Evolutionary conservation across 176 grass and related monocot species (phyloP).

Genomic region (Lolium multiflorum): DNA sequence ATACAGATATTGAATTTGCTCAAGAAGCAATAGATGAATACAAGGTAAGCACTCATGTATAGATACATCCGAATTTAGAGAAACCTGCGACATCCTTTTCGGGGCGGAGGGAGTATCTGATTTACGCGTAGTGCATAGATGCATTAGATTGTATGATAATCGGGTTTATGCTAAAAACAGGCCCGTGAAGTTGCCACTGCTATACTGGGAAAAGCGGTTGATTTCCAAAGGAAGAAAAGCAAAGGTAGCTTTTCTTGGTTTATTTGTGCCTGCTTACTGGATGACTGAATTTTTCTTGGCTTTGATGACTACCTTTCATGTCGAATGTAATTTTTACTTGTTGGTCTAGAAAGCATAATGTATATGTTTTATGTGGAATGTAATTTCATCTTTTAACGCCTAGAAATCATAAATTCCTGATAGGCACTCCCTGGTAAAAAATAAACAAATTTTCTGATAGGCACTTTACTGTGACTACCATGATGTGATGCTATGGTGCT

Average conservation of each 20-base stretch:
- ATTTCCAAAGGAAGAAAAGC: constrained; percentile 96
- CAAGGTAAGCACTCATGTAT: constrained; percentile 55
- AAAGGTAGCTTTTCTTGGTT: constrained; percentile 61
- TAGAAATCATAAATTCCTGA: neutral
- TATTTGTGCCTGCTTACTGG: constrained; percentile 28
- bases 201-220: constrained; percentile 88
- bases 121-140: constrained; percentile 9
- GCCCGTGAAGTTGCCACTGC: constrained; percentile 76
- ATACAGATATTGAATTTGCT: constrained; percentile 99
- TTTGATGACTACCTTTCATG: constrained; percentile 10
- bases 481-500: constrained; percentile 24
- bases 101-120: neutral
- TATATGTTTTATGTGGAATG: constrained; percentile 25
- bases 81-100: too few relatives aligned
- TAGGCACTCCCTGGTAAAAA: neutral
- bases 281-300: neutral
- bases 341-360: constrained; percentile 26
- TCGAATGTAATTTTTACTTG: neutral
- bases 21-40: constrained; percentile 99
- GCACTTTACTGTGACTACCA: neutral
- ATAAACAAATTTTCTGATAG: neutral
- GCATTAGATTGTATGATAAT: constrained; percentile 36
- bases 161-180: constrained; percentile 49
- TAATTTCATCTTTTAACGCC: constrained; percentile 13
- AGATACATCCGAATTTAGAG: too few relatives aligned